Evolutionary conservation across 305 asterid genomes (phyloP).

Genomic region (Ilex paraguariensis): DNA sequence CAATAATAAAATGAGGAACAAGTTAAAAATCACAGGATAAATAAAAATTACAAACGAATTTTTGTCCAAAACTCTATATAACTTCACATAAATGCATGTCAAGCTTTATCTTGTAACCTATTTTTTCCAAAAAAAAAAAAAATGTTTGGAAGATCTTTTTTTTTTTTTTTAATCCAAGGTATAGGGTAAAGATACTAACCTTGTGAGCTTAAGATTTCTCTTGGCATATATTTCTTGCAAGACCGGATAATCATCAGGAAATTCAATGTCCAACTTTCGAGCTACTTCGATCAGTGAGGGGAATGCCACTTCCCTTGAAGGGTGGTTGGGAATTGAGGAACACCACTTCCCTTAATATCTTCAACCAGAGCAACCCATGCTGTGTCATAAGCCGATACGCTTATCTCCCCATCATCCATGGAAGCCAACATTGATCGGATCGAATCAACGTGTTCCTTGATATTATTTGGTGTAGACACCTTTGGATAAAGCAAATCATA

Average conservation of each 20-base stretch:
- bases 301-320: conserved; percentile 61
- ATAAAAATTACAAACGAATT: too few relatives aligned
- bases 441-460: conserved; percentile 21
- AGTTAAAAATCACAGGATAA: too few relatives aligned
- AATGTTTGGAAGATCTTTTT: too few relatives aligned
- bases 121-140: too few relatives aligned
- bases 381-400: conserved; percentile 35
- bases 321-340: conserved; percentile 23
- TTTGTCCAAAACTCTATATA: too few relatives aligned
- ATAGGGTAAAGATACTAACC: too few relatives aligned
- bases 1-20: too few relatives aligned
- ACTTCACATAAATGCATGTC: conserved; percentile 13
- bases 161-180: too few relatives aligned
- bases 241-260: conserved; percentile 53
- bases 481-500: neutral
- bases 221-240: conserved; percentile 53
- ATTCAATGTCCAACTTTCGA: conserved; percentile 40
- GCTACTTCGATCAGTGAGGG: conserved; percentile 81
- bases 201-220: conserved; percentile 63
- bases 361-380: conserved; percentile 20
- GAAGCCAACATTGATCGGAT: conserved; percentile 20
- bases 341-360: conserved; percentile 11
- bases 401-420: conserved; percentile 28
- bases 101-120: too few relatives aligned
- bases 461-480: conserved; percentile 16